phyloP scores from a whole-genome alignment of 257 asterid species.

The Primulina eburnea region DNA sequence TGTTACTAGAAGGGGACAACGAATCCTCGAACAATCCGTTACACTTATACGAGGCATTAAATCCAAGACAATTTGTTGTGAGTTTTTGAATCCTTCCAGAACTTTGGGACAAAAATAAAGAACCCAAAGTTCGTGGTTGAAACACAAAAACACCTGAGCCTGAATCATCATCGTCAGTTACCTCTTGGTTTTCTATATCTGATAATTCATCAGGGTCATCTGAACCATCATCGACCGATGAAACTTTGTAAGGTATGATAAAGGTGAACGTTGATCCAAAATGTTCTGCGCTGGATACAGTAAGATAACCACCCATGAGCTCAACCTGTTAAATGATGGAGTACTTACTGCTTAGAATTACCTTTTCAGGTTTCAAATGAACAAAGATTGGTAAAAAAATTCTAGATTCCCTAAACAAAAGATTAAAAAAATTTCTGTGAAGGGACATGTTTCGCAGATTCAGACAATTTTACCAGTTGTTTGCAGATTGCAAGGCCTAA shows the following conservation, averaged over 20 bases:
- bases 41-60: constrained; percentile 27
- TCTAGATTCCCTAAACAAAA: background rate
- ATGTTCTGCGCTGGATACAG: constrained; percentile 67
- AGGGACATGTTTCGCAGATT: background rate
- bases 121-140: constrained; percentile 68
- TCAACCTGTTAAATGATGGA: constrained; percentile 55
- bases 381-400: background rate
- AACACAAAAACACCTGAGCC: constrained; percentile 62
- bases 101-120: constrained; percentile 55
- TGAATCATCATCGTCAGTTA: constrained; percentile 56
- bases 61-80: constrained; percentile 35
- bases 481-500: constrained; percentile 91
- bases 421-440: background rate
- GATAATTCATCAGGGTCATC: constrained; percentile 73
- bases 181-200: constrained; percentile 49
- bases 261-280: constrained; percentile 81
- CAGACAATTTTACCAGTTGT: constrained; percentile 55
- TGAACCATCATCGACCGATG: constrained; percentile 47
- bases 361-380: no score
- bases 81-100: constrained; percentile 46
- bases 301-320: constrained; percentile 91
- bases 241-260: constrained; percentile 70
- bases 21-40: constrained; percentile 40
- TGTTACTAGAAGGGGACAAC: constrained; percentile 36
- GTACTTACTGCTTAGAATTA: background rate